Evolutionary conservation across 495 filamentous ascomycete genomes (phyloP).

Genomic region (Trypethelium eluteriae): DNA sequence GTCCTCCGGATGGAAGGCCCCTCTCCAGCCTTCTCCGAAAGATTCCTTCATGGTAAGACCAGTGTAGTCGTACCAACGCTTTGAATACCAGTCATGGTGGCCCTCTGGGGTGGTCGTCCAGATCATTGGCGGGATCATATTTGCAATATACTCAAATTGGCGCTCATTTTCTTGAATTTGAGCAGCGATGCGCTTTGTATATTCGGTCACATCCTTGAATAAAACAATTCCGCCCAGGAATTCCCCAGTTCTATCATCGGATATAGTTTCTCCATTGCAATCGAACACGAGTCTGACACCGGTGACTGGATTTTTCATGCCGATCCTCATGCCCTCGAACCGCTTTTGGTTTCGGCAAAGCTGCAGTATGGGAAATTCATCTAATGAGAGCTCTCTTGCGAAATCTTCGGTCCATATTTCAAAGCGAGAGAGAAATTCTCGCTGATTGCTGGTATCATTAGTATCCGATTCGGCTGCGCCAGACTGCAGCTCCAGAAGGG

Average conservation of each 20-base stretch:
- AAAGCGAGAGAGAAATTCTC: conserved; percentile 48
- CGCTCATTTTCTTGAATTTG: conserved; percentile 57
- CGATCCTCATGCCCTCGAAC: conserved; percentile 49
- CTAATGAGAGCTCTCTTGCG: conserved; percentile 42
- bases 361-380: conserved; percentile 55
- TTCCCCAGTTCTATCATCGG: conserved; percentile 53
- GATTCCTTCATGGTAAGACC: conserved; percentile 51
- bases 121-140: conserved; percentile 61
- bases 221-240: conserved; percentile 59
- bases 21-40: conserved; percentile 38
- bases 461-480: conserved; percentile 37
- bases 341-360: conserved; percentile 48
- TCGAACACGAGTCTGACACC: conserved; percentile 48
- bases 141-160: conserved; percentile 61
- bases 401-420: conserved; percentile 57
- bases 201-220: conserved; percentile 58
- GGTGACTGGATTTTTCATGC: conserved; percentile 46
- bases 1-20: conserved; percentile 51
- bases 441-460: conserved; percentile 40
- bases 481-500: conserved; percentile 47
- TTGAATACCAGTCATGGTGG: conserved; percentile 57
- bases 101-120: conserved; percentile 59
- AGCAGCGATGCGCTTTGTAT: conserved; percentile 49
- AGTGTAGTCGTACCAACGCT: conserved; percentile 64
- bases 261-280: conserved; percentile 51